Evolutionary conservation across 192 early-diverging fungal genomes (phyloP).

Genomic region (Backusella sp.): DNA sequence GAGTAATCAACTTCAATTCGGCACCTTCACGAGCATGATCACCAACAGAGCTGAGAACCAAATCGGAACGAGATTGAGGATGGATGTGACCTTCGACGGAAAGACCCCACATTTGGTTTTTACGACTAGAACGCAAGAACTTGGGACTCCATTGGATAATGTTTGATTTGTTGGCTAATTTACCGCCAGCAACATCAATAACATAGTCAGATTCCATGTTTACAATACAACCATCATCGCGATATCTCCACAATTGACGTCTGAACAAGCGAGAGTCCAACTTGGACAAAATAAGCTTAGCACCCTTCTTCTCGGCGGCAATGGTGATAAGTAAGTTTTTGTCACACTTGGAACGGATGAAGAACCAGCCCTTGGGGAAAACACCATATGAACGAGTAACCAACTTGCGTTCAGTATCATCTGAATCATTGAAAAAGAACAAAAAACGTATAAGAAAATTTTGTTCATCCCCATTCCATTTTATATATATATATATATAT

Average conservation of each 20-base stretch:
- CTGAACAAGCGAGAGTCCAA: slow-evolving; percentile 22
- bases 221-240: slow-evolving; percentile 23
- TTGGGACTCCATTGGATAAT: slow-evolving; percentile 34
- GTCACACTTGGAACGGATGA: slow-evolving; percentile 25
- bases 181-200: slow-evolving; percentile 31
- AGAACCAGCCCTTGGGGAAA: slow-evolving; percentile 35
- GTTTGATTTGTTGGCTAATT: slow-evolving; percentile 5
- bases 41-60: slow-evolving; percentile 18
- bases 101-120: slow-evolving; percentile 34
- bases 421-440: neutral
- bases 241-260: slow-evolving; percentile 27
- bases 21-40: slow-evolving; percentile 2
- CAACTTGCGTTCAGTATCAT: slow-evolving; percentile 6
- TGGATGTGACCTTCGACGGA: slow-evolving; percentile 33
- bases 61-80: slow-evolving; percentile 13
- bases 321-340: slow-evolving; percentile 19
- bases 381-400: slow-evolving; percentile 21
- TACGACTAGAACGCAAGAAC: slow-evolving; percentile 10
- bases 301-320: slow-evolving; percentile 14
- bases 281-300: slow-evolving; percentile 28
- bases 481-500: too few relatives aligned
- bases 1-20: slow-evolving; percentile 21
- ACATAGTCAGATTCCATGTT: slow-evolving; percentile 25
- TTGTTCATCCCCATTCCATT: neutral
- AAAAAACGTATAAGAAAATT: neutral